A percentile compares a stretch with the other conserved stretches of the same genome.
Evolutionary conservation across 73 alveolate species (phyloP).

Genomic region (Urostyla sp.): DNA sequence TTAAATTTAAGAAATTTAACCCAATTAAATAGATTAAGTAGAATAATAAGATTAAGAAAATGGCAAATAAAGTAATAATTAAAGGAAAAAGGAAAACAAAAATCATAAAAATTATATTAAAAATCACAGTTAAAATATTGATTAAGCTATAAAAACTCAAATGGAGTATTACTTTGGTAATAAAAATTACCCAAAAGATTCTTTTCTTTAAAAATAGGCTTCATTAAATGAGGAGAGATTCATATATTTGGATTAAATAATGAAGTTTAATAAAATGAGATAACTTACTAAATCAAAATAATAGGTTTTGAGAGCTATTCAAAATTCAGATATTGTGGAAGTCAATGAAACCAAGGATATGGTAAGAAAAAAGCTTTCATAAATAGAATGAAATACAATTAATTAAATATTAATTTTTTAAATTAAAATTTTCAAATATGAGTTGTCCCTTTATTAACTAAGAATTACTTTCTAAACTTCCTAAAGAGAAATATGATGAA

Average conservation of each 20-base stretch:
- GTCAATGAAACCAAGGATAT: background rate
- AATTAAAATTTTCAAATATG: too few species aligned
- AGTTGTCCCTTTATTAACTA: too few species aligned
- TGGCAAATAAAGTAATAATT: background rate
- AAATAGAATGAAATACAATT: too few species aligned
- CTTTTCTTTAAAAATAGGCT: background rate
- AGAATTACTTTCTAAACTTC: too few species aligned
- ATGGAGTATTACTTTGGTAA: constrained; percentile 66
- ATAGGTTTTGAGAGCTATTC: constrained; percentile 26
- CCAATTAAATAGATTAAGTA: too few species aligned
- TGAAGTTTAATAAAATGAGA: constrained; percentile 52
- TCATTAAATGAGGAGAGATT: background rate
- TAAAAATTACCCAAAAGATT: constrained; percentile 50
- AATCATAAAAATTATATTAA: background rate
- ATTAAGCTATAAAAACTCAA: constrained; percentile 9
- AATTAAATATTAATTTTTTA: too few species aligned
- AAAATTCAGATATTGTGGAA: constrained; percentile 30
- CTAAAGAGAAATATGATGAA: too few species aligned
- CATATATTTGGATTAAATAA: constrained; percentile 1
- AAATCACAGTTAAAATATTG: constrained; percentile 17
- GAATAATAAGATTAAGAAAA: background rate
- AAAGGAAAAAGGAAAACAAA: background rate
- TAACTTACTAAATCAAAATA: constrained; percentile 5
- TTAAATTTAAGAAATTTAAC: too few species aligned
- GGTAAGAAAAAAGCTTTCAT: constrained; percentile 33